These are phyloP conservation scores for Solanum etuberosum DNA, from an alignment of 257 asterid species.

Conservation along the genomic window DNA sequence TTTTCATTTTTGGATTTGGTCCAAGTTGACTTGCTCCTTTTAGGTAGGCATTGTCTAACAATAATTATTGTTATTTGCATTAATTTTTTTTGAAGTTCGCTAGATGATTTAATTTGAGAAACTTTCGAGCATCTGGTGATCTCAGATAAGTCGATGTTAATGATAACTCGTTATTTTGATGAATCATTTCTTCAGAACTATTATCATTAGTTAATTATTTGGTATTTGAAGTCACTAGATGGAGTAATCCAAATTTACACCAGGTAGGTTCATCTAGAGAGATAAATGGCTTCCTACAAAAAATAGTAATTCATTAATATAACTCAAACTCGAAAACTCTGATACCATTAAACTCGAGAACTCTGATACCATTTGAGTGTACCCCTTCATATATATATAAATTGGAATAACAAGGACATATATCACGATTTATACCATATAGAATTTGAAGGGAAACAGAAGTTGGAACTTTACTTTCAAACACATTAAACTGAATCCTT, in stretches of 20 bases:
- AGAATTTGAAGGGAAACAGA: background rate
- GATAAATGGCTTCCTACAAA: no score
- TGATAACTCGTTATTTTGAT: background rate
- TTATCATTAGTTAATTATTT: background rate
- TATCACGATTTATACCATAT: background rate
- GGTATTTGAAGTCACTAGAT: background rate
- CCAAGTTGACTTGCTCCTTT: background rate
- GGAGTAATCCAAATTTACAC: no score
- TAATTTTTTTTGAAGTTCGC: background rate
- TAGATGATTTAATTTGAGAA: background rate
- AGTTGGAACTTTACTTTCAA: background rate
- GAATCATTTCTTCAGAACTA: background rate
- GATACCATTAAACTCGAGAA: background rate
- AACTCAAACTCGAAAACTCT: background rate
- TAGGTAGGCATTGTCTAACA: background rate
- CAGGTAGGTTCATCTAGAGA: background rate
- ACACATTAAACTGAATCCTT: background rate
- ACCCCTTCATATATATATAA: no score
- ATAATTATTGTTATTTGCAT: background rate
- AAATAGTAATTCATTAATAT: no score
- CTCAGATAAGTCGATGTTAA: background rate
- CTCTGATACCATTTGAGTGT: background rate
- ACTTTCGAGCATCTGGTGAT: background rate
- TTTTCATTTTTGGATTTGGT: background rate
- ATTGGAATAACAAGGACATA: background rate